These are phyloP conservation scores for Leccinum sublutescens DNA, from an alignment of 768 basidiomycete species.

Conservation along the genomic window DNA sequence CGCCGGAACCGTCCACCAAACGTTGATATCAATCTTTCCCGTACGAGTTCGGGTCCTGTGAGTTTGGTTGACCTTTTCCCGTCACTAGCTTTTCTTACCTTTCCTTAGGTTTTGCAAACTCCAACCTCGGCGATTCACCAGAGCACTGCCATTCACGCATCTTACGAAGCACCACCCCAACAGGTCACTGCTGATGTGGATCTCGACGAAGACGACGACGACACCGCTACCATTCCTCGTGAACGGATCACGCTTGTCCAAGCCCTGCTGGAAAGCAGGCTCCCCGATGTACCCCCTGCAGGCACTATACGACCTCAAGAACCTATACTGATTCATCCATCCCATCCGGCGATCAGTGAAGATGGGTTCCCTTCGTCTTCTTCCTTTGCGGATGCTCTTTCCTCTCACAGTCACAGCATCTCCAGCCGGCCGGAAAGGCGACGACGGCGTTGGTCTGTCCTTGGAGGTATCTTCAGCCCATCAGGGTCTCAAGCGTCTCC, in stretches of 20 bases:
- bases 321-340: slow-evolving; percentile 59
- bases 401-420: slow-evolving; percentile 31
- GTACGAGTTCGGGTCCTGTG: slow-evolving; percentile 34
- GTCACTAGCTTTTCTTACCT: slow-evolving; percentile 58
- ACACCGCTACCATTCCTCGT: slow-evolving; percentile 38
- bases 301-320: slow-evolving; percentile 66
- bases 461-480: slow-evolving; percentile 46
- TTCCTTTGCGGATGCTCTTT: slow-evolving; percentile 45
- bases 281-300: slow-evolving; percentile 69
- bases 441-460: slow-evolving; percentile 72
- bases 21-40: slow-evolving; percentile 55
- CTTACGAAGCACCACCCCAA: slow-evolving; percentile 31
- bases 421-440: slow-evolving; percentile 39
- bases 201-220: slow-evolving; percentile 59
- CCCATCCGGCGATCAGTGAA: slow-evolving; percentile 40
- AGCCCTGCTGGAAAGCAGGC: slow-evolving; percentile 73
- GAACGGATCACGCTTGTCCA: slow-evolving; percentile 72
- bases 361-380: slow-evolving; percentile 45
- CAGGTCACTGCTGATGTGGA: slow-evolving; percentile 39
- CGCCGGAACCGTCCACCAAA: slow-evolving; percentile 65
- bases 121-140: slow-evolving; percentile 36
- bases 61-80: slow-evolving; percentile 53
- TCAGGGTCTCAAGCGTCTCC: slow-evolving; percentile 25
- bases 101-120: slow-evolving; percentile 60
- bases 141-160: slow-evolving; percentile 19